Percentiles rank a stretch among this genome's conserved stretches.
These are phyloP conservation scores for Linum lewisii DNA, from an alignment of 345 rosid species.

Conservation along the genomic window DNA sequence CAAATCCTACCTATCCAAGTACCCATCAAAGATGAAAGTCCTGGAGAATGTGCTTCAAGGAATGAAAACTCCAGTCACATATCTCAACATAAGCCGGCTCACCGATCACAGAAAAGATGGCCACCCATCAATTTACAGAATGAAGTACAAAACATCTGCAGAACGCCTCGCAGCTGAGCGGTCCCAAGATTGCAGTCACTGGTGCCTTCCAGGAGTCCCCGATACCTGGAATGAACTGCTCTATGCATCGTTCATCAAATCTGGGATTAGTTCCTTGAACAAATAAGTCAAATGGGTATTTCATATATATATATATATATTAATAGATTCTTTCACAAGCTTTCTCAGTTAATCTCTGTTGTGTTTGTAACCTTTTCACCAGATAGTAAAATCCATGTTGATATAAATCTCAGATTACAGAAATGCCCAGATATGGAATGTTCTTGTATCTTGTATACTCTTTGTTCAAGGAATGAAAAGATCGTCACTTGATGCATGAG, in stretches of 20 bases:
- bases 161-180: conserved; percentile 18
- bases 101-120: conserved; percentile 36
- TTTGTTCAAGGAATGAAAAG: too few relatives aligned
- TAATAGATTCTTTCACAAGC: too few relatives aligned
- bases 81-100: conserved; percentile 34
- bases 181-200: conserved; percentile 42
- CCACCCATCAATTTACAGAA: conserved; percentile 36
- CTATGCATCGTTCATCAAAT: conserved; percentile 6
- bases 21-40: conserved; percentile 32
- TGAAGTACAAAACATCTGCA: conserved; percentile 17
- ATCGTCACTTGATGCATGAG: too few relatives aligned
- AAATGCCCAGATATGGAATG: too few relatives aligned
- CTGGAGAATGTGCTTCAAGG: conserved; percentile 22
- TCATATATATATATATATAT: too few relatives aligned
- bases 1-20: conserved; percentile 13
- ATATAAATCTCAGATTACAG: too few relatives aligned
- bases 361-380: too few relatives aligned
- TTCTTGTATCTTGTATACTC: too few relatives aligned
- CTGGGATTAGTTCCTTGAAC: too few relatives aligned
- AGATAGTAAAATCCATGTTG: too few relatives aligned
- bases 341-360: too few relatives aligned
- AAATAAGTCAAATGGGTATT: too few relatives aligned
- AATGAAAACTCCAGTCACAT: conserved; percentile 29
- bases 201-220: conserved; percentile 57
- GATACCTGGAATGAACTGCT: conserved; percentile 44